Evolutionary conservation across 2,329 filamentous ascomycete species (phyloP), one percentile per base, ranked within the genome.

Genomic region (Ilyonectria sp.): DNA sequence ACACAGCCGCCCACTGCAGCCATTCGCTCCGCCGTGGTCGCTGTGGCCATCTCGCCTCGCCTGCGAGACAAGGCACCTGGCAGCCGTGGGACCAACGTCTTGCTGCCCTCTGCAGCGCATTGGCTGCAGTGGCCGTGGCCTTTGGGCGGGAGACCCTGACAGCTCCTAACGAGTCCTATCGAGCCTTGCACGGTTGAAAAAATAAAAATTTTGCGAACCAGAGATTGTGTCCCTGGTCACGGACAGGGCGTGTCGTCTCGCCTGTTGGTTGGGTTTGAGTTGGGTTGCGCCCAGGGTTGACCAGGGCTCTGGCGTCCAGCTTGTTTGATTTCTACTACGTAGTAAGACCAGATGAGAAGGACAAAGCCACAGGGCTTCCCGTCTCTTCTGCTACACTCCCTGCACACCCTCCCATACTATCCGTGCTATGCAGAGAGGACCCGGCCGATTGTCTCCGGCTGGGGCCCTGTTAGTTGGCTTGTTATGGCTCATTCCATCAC

Each of bases 1-100:
- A 54, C 71, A 73, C 70, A 72, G 71, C 71, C 68, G 66, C 66
- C 63, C 62, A 60, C 53, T 55, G 70, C 54, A 71, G 57, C 33
- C 52, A 40, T 54, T 57, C 26, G 26, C 52, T 65, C 44, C 63
- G 44, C 23, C 15, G 31, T 33, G 31, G 31, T 11, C 31, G 31
- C 31, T n/a, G 44, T 60, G 19, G 37, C 23, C 33, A 35, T 50
- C 43, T 52, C 57, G 33, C 54, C 40, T 65, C 29, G 40, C 26
- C 2, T n/a, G 19, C 13, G 23, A 50, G 37, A 52, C 52, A 52
- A 37, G 52, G 57, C 63, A 52, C 29, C 29, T 11, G 29, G 40
- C 60, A 46, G 26, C 40, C 31, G 44, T 47, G 37, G 46, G 44
- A 43, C 47, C 58, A 54, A 17, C 40, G 19, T 60, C 15, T 37